These are phyloP conservation scores for Penicillium sp. DNA, from an alignment of 2,329 filamentous ascomycete species.

Conservation along the genomic window DNA sequence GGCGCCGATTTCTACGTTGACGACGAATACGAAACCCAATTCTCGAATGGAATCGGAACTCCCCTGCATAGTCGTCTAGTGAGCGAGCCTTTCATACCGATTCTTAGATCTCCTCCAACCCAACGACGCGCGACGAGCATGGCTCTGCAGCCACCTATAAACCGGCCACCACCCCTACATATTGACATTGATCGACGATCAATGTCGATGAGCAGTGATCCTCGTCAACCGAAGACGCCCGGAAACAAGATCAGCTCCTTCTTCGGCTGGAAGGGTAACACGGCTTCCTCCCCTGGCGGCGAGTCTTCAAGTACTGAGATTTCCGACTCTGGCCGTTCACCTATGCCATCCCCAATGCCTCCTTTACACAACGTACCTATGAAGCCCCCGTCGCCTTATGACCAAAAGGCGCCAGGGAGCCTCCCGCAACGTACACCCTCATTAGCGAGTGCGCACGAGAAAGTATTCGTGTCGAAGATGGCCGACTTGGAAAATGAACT, in stretches of 20 bases:
- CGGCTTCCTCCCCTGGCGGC: slow-evolving; percentile 51
- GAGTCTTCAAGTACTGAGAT: slow-evolving; percentile 63
- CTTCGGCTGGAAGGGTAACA: slow-evolving; percentile 61
- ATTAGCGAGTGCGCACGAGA: slow-evolving; percentile 44
- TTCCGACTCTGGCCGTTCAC: slow-evolving; percentile 59
- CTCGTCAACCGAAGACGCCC: slow-evolving; percentile 50
- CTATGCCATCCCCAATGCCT: slow-evolving; percentile 55
- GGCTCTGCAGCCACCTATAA: slow-evolving; percentile 44
- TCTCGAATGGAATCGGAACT: slow-evolving; percentile 38
- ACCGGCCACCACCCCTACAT: slow-evolving; percentile 44
- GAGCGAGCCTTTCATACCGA: slow-evolving; percentile 52
- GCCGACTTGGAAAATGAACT: slow-evolving; percentile 93
- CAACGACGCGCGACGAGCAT: slow-evolving; percentile 41
- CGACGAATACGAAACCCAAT: slow-evolving; percentile 27
- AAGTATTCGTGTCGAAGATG: slow-evolving; percentile 58
- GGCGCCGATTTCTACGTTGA: slow-evolving; percentile 25
- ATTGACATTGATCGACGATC: slow-evolving; percentile 41
- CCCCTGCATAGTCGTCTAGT: slow-evolving; percentile 41
- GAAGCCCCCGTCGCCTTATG: slow-evolving; percentile 48
- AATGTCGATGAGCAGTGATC: slow-evolving; percentile 34
- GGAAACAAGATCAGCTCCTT: slow-evolving; percentile 62
- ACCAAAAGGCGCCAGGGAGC: slow-evolving; percentile 52
- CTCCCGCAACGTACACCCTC: slow-evolving; percentile 37
- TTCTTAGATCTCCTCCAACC: slow-evolving; percentile 66
- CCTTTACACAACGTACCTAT: slow-evolving; percentile 33